A percentile compares a stretch with the other conserved stretches of the same genome.
These are phyloP conservation scores for Elongisporangium senticosum DNA, from an alignment of 352 stramenopile species.

Conservation along the genomic window DNA sequence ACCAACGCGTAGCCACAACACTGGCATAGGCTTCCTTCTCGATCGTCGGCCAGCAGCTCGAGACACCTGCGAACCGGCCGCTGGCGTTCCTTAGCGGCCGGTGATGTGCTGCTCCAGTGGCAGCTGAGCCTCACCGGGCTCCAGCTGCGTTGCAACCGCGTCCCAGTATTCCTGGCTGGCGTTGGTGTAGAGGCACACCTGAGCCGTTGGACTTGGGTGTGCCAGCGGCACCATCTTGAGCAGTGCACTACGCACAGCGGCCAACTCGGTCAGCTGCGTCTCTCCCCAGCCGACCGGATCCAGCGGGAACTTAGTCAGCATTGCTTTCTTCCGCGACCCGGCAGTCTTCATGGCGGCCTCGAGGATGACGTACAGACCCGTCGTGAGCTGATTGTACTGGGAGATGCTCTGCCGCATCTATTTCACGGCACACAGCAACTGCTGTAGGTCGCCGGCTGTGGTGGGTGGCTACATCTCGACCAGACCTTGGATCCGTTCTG, in stretches of 20 bases:
- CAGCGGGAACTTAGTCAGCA: slow-evolving; percentile 8
- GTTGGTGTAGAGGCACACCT: slow-evolving; percentile 20
- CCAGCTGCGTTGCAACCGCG: slow-evolving; percentile 12
- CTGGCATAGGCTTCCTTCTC: slow-evolving; percentile 20
- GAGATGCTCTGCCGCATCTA: slow-evolving; percentile 31
- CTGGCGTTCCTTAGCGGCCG: slow-evolving; percentile 16
- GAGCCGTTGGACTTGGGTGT: slow-evolving; percentile 6
- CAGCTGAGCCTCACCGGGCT: background rate
- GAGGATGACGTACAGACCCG: slow-evolving; percentile 8
- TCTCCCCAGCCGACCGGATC: slow-evolving; percentile 4
- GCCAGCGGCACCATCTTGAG: slow-evolving; percentile 13
- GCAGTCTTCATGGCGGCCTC: slow-evolving; percentile 6
- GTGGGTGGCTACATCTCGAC: slow-evolving; percentile 9
- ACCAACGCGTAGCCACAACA: slow-evolving; percentile 9
- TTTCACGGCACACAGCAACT: slow-evolving; percentile 24
- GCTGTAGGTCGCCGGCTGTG: slow-evolving; percentile 20
- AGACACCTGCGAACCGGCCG: slow-evolving; percentile 8
- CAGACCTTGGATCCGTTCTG: slow-evolving; percentile 17
- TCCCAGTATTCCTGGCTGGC: slow-evolving; percentile 15
- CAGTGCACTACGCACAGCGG: slow-evolving; percentile 1
- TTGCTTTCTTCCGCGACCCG: slow-evolving; percentile 12
- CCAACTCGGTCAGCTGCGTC: slow-evolving; percentile 4
- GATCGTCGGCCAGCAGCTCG: slow-evolving; percentile 12
- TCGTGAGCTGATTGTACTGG: slow-evolving; percentile 11
- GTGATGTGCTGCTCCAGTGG: slow-evolving; percentile 14